phyloP scores from a whole-genome alignment of 495 filamentous ascomycete species.

The Neurospora pannonica region DNA sequence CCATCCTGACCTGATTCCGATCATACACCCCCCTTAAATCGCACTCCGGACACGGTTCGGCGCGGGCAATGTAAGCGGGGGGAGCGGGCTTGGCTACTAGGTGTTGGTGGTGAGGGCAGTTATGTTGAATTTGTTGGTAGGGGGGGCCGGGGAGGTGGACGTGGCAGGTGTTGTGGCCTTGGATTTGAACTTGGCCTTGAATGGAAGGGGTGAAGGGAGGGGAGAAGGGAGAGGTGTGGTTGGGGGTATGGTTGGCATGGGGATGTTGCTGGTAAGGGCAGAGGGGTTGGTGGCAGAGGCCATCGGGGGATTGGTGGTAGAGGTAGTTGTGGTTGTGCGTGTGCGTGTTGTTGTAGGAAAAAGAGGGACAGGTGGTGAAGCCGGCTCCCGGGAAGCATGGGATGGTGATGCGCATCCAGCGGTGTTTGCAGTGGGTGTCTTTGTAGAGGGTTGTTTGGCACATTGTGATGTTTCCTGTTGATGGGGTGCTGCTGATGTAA shows the following conservation, averaged over 20 bases:
- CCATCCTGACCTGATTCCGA: constrained; percentile 24
- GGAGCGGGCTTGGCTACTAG: constrained; percentile 11
- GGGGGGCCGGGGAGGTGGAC: background rate
- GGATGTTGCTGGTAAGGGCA: background rate
- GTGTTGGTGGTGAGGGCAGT: background rate
- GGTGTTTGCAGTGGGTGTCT: constrained; percentile 27
- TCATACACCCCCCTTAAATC: constrained; percentile 26
- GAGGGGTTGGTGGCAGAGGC: background rate
- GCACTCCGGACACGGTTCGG: constrained; percentile 18
- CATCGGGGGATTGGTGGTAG: background rate
- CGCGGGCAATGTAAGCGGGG: constrained; percentile 5
- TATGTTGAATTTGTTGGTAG: background rate
- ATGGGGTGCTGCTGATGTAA: background rate
- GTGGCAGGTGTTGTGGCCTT: background rate
- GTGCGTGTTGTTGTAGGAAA: constrained; percentile 16
- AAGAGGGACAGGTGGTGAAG: constrained; percentile 26
- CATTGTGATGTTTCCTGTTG: constrained; percentile 8
- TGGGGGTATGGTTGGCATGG: background rate
- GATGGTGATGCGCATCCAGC: constrained; percentile 25
- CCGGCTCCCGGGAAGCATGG: constrained; percentile 28
- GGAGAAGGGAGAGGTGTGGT: background rate
- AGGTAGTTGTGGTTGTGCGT: background rate
- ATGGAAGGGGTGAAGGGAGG: background rate
- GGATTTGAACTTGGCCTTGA: no score
- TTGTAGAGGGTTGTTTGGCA: constrained; percentile 24